Percentiles rank a stretch among this genome's conserved stretches.
Evolutionary conservation across 2,329 filamentous ascomycete genomes (phyloP).

Genomic region (Fusarium sp.): DNA sequence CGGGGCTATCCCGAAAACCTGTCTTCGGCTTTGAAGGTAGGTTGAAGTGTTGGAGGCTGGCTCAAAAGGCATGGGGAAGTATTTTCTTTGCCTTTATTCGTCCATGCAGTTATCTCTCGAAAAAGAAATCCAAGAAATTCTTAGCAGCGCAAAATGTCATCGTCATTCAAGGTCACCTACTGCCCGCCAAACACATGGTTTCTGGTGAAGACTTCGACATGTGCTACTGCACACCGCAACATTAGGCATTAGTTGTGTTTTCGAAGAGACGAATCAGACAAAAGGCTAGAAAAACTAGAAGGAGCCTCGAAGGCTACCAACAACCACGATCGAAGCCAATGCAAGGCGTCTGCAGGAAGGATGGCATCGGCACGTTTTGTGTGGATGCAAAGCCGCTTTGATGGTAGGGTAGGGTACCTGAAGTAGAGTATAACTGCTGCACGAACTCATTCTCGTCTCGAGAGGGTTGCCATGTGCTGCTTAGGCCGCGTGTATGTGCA

Average conservation of each 20-base stretch:
- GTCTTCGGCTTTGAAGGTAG: background rate
- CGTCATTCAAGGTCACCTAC: background rate
- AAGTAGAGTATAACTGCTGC: background rate
- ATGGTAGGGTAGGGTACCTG: background rate
- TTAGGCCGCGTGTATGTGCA: background rate
- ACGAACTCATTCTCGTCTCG: background rate
- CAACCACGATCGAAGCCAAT: slow-evolving; percentile 34
- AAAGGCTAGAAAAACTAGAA: slow-evolving; percentile 39
- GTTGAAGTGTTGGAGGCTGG: slow-evolving; percentile 17
- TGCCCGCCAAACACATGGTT: background rate
- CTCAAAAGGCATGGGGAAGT: background rate
- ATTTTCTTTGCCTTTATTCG: background rate
- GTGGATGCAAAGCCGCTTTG: slow-evolving; percentile 10
- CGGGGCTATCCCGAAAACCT: background rate
- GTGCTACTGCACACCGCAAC: slow-evolving; percentile 25
- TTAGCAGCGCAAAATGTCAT: background rate
- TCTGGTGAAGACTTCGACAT: background rate
- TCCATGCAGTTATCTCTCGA: too few species aligned
- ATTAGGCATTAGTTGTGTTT: background rate
- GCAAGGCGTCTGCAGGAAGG: slow-evolving; percentile 28
- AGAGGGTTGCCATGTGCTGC: background rate
- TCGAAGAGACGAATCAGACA: background rate
- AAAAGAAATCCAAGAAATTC: background rate
- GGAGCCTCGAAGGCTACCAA: slow-evolving; percentile 17
- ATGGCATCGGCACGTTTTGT: slow-evolving; percentile 25